phyloP scores from a whole-genome alignment of 257 asterid species.

The Penstemon eatonii region DNA sequence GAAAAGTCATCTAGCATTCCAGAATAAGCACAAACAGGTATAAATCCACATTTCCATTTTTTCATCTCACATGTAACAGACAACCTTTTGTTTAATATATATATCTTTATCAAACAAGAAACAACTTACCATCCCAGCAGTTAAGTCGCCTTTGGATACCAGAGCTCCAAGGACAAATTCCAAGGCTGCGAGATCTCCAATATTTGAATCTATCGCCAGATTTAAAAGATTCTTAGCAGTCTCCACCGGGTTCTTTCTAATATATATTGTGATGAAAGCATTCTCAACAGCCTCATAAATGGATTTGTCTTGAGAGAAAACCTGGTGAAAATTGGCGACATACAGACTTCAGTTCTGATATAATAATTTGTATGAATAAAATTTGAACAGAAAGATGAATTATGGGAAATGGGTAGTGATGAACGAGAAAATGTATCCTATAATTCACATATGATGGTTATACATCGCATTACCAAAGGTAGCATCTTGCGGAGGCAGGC shows the following conservation, averaged over 20 bases:
- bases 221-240: slow-evolving; percentile 85
- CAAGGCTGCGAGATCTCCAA: slow-evolving; percentile 94
- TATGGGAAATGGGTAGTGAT: slow-evolving; percentile 1
- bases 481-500: slow-evolving; percentile 94
- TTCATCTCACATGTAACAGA: slow-evolving; percentile 18
- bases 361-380: slow-evolving; percentile 16
- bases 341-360: neutral
- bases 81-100: slow-evolving; percentile 14
- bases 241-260: slow-evolving; percentile 74
- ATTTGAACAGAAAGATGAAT: slow-evolving; percentile 13
- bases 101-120: neutral
- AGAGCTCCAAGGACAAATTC: slow-evolving; percentile 80
- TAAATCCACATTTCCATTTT: slow-evolving; percentile 6
- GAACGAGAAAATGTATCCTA: slow-evolving; percentile 3
- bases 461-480: slow-evolving; percentile 77
- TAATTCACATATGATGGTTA: slow-evolving; percentile 20
- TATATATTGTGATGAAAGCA: slow-evolving; percentile 84
- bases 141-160: slow-evolving; percentile 86
- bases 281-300: slow-evolving; percentile 95
- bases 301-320: slow-evolving; percentile 92
- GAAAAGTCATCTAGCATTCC: slow-evolving; percentile 1
- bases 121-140: slow-evolving; percentile 68
- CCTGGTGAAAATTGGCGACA: slow-evolving; percentile 49
- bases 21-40: slow-evolving; percentile 15
- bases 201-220: slow-evolving; percentile 86